phyloP scores from a whole-genome alignment of 2,329 filamentous ascomycete species.

The Rhynchosporium agropyri region DNA sequence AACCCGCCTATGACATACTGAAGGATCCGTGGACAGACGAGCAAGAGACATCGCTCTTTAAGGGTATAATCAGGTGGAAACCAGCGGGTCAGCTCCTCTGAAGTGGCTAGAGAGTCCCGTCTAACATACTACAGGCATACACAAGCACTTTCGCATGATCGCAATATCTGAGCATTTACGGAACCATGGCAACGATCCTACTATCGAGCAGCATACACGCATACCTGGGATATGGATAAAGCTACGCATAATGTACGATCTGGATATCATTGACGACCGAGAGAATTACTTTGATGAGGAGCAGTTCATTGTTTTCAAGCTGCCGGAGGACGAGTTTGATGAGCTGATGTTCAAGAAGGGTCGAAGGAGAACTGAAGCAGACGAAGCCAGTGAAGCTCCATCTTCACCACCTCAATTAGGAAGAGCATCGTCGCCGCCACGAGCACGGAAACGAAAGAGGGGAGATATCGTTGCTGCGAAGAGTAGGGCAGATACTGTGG shows the following conservation, averaged over 20 bases:
- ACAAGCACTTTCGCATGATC: conserved; percentile 92
- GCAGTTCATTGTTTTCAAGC: conserved; percentile 66
- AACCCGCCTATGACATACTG: conserved; percentile 51
- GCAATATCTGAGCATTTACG: conserved; percentile 79
- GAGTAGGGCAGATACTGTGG: conserved; percentile 52
- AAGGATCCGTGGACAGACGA: conserved; percentile 92
- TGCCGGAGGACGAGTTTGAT: conserved; percentile 52
- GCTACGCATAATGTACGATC: conserved; percentile 79
- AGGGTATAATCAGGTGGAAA: conserved; percentile 91
- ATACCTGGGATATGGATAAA: conserved; percentile 94
- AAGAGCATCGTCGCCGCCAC: conserved; percentile 33
- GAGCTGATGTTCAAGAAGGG: conserved; percentile 39
- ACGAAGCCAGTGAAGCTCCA: conserved; percentile 39
- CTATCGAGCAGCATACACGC: conserved; percentile 74
- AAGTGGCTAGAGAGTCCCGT: not conserved
- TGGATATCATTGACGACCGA: conserved; percentile 82
- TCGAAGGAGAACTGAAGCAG: conserved; percentile 15
- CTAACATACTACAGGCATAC: conserved; percentile 65
- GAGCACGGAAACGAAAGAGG: conserved; percentile 41
- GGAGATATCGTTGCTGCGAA: conserved; percentile 41
- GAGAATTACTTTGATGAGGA: conserved; percentile 60
- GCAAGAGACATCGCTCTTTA: conserved; percentile 89
- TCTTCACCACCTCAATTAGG: conserved; percentile 42
- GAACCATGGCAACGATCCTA: conserved; percentile 76
- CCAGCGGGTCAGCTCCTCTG: conserved; percentile 71